A percentile compares a stretch with the other conserved stretches of the same genome.
phyloP scores from a whole-genome alignment of 75 land plant species.

The Pinus tabuliformis region DNA sequence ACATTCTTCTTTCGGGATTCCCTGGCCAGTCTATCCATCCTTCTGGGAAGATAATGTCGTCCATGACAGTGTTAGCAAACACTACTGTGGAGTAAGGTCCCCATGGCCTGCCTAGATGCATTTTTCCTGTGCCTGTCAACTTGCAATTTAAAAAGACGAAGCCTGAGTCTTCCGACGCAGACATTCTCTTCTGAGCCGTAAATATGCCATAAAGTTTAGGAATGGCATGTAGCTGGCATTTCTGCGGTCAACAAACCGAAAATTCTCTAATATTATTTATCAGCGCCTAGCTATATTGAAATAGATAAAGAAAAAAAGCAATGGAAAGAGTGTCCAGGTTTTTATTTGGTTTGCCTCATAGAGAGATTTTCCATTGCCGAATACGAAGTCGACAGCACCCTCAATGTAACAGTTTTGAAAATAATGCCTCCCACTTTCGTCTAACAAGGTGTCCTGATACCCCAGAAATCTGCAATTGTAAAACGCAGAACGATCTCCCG shows the following conservation, averaged over 20 bases:
- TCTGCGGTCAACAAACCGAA: slow-evolving; percentile 24
- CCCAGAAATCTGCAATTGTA: slow-evolving; percentile 69
- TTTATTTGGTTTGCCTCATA: slow-evolving; percentile 37
- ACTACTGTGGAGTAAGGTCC: slow-evolving; percentile 65
- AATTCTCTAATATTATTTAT: too few relatives aligned
- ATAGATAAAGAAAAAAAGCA: too few relatives aligned
- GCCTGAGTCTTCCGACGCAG: slow-evolving; percentile 49
- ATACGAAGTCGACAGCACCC: slow-evolving; percentile 82
- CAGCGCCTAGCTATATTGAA: too few relatives aligned
- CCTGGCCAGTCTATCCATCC: slow-evolving; percentile 59
- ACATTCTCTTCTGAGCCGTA: slow-evolving; percentile 56
- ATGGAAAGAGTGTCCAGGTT: too few relatives aligned
- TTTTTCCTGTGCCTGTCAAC: slow-evolving; percentile 46
- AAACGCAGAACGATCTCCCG: slow-evolving; percentile 72
- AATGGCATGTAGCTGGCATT: slow-evolving; percentile 56
- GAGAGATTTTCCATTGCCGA: slow-evolving; percentile 70
- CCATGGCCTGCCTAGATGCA: slow-evolving; percentile 41
- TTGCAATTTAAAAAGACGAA: slow-evolving; percentile 55
- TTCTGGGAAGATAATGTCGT: slow-evolving; percentile 42
- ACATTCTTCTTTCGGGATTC: not conserved
- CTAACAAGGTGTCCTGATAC: slow-evolving; percentile 78
- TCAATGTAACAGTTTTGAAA: slow-evolving; percentile 84
- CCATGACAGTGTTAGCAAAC: slow-evolving; percentile 52
- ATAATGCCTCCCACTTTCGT: slow-evolving; percentile 72
- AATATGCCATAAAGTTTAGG: slow-evolving; percentile 47